Conservation (phyloP, 2,329 filamentous ascomycete species). For the Neofusicoccum cordaticola region DNA sequence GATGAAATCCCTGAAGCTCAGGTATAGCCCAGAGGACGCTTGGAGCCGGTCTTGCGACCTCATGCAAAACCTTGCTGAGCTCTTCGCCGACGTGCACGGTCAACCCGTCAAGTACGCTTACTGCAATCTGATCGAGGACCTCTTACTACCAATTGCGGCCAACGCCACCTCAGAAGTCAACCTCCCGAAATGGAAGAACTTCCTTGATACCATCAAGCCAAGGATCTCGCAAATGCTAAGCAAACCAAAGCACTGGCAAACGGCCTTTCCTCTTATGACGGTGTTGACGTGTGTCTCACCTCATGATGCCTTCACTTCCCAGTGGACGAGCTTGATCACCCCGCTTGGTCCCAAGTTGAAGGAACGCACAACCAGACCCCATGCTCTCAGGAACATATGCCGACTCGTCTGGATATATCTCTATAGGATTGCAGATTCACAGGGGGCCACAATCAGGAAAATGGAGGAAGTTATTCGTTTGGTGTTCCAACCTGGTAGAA, state of each 20-base stretch:
- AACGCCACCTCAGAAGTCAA: slow-evolving; percentile 75
- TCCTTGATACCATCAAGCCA: slow-evolving; percentile 73
- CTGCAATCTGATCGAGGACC: slow-evolving; percentile 83
- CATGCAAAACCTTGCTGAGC: slow-evolving; percentile 72
- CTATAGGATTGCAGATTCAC: slow-evolving; percentile 70
- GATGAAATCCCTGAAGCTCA: slow-evolving; percentile 85
- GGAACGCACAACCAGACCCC: slow-evolving; percentile 72
- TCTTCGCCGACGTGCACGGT: slow-evolving; percentile 83
- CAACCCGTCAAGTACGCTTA: slow-evolving; percentile 90
- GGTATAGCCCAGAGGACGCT: slow-evolving; percentile 66
- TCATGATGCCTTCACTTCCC: slow-evolving; percentile 74
- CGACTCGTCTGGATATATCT: slow-evolving; percentile 92
- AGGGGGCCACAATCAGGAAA: slow-evolving; percentile 68
- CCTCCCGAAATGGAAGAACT: slow-evolving; percentile 80
- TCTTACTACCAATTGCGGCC: slow-evolving; percentile 83
- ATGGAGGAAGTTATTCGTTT: slow-evolving; percentile 86
- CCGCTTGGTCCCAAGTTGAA: slow-evolving; percentile 78
- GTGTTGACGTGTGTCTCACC: slow-evolving; percentile 86
- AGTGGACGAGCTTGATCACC: slow-evolving; percentile 81
- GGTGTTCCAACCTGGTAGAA: slow-evolving; percentile 76
- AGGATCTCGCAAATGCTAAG: slow-evolving; percentile 79
- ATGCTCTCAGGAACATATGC: slow-evolving; percentile 85
- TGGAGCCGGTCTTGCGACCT: slow-evolving; percentile 91
- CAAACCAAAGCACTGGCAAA: slow-evolving; percentile 89
- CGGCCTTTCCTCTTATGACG: slow-evolving; percentile 83